These are phyloP conservation scores for Pythium phragmitis DNA, from an alignment of 352 stramenopile genomes.

Conservation along the genomic window DNA sequence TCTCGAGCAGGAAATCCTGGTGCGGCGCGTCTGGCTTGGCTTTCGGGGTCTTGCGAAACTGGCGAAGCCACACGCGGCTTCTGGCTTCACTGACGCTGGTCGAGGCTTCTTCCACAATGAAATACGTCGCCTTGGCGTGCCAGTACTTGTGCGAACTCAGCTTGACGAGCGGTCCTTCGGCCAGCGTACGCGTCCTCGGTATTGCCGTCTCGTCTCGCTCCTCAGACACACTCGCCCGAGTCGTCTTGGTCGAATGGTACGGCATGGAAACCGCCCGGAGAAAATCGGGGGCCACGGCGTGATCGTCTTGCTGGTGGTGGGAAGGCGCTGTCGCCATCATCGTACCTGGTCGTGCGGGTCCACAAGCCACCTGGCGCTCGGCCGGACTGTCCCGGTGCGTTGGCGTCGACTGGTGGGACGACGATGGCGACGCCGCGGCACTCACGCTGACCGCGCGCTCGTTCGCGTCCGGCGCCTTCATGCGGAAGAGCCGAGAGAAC, in stretches of 20 bases:
- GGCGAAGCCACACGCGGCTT: conserved; percentile 38
- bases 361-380: too few relatives aligned
- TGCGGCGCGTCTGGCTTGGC: neutral
- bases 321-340: neutral
- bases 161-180: conserved; percentile 54
- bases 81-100: neutral
- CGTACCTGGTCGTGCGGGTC: too few relatives aligned
- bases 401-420: conserved; percentile 18
- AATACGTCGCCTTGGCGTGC: conserved; percentile 57
- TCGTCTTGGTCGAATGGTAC: neutral
- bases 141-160: conserved; percentile 57
- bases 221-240: too few relatives aligned
- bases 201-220: neutral
- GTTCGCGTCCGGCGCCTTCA: conserved; percentile 2
- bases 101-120: conserved; percentile 39
- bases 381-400: neutral
- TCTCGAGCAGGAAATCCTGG: conserved; percentile 29
- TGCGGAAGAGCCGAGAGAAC: conserved; percentile 31
- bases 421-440: conserved; percentile 12
- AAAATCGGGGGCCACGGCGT: neutral
- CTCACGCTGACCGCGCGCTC: conserved; percentile 4
- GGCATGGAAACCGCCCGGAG: conserved; percentile 6
- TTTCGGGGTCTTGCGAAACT: conserved; percentile 40
- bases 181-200: conserved; percentile 30
- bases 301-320: neutral